phyloP scores from a whole-genome alignment of 164 flowering plant species.

The Piper betle region DNA sequence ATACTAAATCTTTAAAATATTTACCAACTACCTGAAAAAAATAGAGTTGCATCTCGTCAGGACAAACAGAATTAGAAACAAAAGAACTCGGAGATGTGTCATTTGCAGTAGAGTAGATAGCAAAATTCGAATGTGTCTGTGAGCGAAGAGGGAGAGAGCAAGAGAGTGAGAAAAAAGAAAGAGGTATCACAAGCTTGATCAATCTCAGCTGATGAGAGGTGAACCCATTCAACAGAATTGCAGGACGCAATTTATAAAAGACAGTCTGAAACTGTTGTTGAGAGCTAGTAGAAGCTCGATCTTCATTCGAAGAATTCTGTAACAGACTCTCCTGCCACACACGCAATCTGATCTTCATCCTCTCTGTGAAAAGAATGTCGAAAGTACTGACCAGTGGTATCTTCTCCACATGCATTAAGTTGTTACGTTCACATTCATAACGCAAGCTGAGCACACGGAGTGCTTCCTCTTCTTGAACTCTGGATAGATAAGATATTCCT shows the following conservation, averaged over 20 bases:
- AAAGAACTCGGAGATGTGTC: too few species aligned
- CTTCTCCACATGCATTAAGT: conserved; percentile 21
- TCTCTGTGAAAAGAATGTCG: conserved; percentile 65
- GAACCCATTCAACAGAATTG: conserved; percentile 52
- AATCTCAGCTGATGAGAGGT: conserved; percentile 70
- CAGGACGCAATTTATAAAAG: conserved; percentile 74
- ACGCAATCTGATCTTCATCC: conserved; percentile 50
- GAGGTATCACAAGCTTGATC: conserved; percentile 50
- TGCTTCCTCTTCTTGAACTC: conserved; percentile 74
- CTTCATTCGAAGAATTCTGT: conserved; percentile 10
- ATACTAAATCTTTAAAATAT: conserved; percentile 63
- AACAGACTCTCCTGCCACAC: conserved; percentile 61
- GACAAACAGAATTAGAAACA: too few species aligned
- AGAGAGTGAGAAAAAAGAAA: not conserved
- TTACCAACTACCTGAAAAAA: conserved; percentile 37
- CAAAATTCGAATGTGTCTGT: not conserved
- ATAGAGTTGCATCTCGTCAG: too few species aligned
- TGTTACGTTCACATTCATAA: conserved; percentile 15
- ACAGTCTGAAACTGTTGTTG: conserved; percentile 35
- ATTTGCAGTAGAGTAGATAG: not conserved
- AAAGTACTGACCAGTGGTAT: conserved; percentile 31
- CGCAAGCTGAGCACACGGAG: conserved; percentile 20
- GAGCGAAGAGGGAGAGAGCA: not conserved
- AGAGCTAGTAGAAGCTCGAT: conserved; percentile 21
- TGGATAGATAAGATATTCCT: conserved; percentile 97